Percentiles rank a stretch among this genome's conserved stretches.
phyloP scores from a whole-genome alignment of 2,329 filamentous ascomycete genomes.

The Colletotrichum sp. region DNA sequence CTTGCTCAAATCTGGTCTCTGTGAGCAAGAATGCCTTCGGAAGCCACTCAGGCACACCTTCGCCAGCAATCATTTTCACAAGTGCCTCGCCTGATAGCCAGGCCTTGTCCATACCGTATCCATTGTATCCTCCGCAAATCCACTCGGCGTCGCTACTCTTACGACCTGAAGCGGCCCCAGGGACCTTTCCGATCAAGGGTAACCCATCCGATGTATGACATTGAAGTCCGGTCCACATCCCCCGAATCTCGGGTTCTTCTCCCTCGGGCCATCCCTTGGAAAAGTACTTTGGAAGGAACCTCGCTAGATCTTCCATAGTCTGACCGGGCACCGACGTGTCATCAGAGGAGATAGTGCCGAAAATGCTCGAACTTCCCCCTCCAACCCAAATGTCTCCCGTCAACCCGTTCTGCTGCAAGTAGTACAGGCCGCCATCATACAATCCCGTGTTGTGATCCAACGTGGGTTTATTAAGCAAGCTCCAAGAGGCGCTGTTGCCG shows the following conservation, averaged over 20 bases:
- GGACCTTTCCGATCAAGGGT: not conserved
- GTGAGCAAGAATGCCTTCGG: not conserved
- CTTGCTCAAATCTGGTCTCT: not conserved
- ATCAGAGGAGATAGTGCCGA: not conserved
- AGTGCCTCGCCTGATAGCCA: not conserved
- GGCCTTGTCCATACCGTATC: not conserved
- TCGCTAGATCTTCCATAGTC: not conserved
- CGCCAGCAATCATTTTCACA: not conserved
- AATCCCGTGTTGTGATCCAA: not conserved
- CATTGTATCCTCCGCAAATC: not conserved
- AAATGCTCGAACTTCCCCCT: not conserved
- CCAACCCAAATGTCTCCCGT: not conserved
- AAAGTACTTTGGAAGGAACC: not conserved
- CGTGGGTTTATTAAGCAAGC: not conserved
- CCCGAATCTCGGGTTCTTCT: not conserved
- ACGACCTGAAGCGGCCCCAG: not conserved
- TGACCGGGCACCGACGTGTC: not conserved
- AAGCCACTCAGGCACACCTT: not conserved
- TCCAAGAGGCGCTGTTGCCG: not conserved
- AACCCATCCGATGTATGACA: not conserved
- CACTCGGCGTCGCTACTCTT: not conserved
- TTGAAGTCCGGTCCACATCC: not conserved
- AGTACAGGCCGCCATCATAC: not conserved
- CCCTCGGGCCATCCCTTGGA: not conserved
- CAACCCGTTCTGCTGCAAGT: not conserved